Base-by-base conservation (phyloP, 257 asterid species). In the Gentiana dahurica region DNA sequence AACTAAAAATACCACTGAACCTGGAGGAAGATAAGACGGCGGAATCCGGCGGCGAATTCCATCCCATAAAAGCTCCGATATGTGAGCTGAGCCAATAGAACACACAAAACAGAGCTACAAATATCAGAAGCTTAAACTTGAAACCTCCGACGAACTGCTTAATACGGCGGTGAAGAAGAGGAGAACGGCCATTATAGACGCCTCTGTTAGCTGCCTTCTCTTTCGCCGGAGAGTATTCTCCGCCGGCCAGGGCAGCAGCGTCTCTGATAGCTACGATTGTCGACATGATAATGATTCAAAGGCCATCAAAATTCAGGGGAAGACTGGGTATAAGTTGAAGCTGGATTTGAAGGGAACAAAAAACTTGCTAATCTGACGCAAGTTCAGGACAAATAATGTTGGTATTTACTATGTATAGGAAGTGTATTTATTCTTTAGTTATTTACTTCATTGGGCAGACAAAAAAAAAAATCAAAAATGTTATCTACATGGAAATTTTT, bases 151-250 rank as follows among this genome's bases (percentile, higher is more conserved):
- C 32, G 15, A 69, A 62, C 63, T 60, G 65, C 45, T 76, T 81
- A 35, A 73, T 55, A 45, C 84, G 84, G 71, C 75, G 84, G 64
- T 73, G 66, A 53, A 76, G 79, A 12, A 76, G 76, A 58, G 75
- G 83, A 65, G 62, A 72, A n/a, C 82, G 76, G 58, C 78, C 83
- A 12, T 70, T 70, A 49, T 58, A 80, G 39, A 68, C 67, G 54
- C 85, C 80, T 66, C 87, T 73, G 57, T 37, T 82, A 33, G 87
- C 71, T 13, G 82, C 76, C 63, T 79, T 75, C 71, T 55, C 81
- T 76, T 79, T 79, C 45, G 85, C 81, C 65, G 91, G 87, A 13
- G 87, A 79, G 67, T 71, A 68, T 10, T 72, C 79, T 32, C 79
- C 81, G 66, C 82, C 84, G 58, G 53, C 67, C 63, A 52, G 53